These are phyloP conservation scores for Blastobotrys petasosporus DNA, from an alignment of 1,139 yeast species.

Conservation along the genomic window DNA sequence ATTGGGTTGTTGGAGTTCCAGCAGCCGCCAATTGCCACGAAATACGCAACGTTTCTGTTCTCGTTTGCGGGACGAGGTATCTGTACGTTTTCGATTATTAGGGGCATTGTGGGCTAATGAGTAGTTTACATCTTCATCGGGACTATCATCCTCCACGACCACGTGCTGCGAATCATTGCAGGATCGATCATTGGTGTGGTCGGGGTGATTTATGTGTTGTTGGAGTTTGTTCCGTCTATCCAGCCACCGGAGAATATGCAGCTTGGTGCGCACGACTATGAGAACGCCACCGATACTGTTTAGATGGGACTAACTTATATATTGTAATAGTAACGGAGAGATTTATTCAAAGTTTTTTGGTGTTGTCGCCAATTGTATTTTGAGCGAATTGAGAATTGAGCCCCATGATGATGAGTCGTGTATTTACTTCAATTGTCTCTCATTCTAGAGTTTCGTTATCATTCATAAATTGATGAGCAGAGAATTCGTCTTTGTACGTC, in stretches of 20 bases:
- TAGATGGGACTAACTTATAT: slow-evolving; percentile 9
- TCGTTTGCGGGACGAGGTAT: slow-evolving; percentile 82
- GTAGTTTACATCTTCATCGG: slow-evolving; percentile 62
- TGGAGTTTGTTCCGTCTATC: slow-evolving; percentile 66
- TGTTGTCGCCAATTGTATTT: too few relatives aligned
- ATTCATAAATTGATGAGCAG: background rate
- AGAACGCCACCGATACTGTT: slow-evolving; percentile 30
- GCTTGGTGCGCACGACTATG: slow-evolving; percentile 20
- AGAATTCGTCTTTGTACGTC: background rate
- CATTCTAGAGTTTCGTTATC: background rate
- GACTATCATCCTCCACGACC: slow-evolving; percentile 54
- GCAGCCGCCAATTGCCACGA: slow-evolving; percentile 50
- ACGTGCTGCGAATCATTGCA: slow-evolving; percentile 49
- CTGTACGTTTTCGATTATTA: slow-evolving; percentile 37
- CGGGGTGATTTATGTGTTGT: slow-evolving; percentile 53
- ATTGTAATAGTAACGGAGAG: background rate
- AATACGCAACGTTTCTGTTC: slow-evolving; percentile 73
- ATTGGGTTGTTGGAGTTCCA: slow-evolving; percentile 52
- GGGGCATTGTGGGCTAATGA: slow-evolving; percentile 13
- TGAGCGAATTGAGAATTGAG: too few relatives aligned
- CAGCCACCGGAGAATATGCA: slow-evolving; percentile 71
- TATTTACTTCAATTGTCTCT: background rate
- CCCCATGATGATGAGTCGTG: too few relatives aligned
- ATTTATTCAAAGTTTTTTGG: too few relatives aligned
- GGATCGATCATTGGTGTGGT: slow-evolving; percentile 50